Conservation (phyloP, 2,329 filamentous ascomycete genomes). For the Talaromyces atroroseus region DNA sequence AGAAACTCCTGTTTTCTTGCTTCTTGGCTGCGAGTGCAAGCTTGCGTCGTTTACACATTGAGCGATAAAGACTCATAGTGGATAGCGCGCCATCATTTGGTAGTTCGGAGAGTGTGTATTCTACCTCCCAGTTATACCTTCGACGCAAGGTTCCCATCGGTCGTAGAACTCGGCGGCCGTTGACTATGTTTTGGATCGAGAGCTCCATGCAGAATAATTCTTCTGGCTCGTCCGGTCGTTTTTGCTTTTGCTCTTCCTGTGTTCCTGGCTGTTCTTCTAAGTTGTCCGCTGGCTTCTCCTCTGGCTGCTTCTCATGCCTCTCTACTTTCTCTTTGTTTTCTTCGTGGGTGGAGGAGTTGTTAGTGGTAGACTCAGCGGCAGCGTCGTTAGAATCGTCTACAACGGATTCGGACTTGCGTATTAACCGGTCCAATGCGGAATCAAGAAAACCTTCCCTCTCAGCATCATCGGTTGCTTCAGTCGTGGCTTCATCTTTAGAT, state of each 20-base stretch:
- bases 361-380: background rate
- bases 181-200: constrained; percentile 66
- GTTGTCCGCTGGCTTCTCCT: background rate
- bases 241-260: constrained; percentile 4
- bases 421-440: background rate
- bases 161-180: constrained; percentile 58
- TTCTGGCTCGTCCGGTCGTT: constrained; percentile 2
- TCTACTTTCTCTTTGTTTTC: background rate
- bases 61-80: constrained; percentile 46
- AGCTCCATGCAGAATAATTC: constrained; percentile 64
- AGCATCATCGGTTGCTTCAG: background rate
- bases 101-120: constrained; percentile 70
- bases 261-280: constrained; percentile 14
- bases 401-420: background rate
- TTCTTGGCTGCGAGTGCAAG: constrained; percentile 35
- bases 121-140: constrained; percentile 61
- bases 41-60: constrained; percentile 53
- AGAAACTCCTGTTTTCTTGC: constrained; percentile 42
- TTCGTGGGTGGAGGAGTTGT: background rate
- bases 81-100: background rate
- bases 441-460: constrained; percentile 1
- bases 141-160: constrained; percentile 48
- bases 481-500: background rate
- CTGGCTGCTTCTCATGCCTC: constrained; percentile 12
- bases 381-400: background rate